Evolutionary conservation across 768 basidiomycete species (phyloP), one percentile per base, ranked within the genome.

Genomic region (Piloderma croceum): DNA sequence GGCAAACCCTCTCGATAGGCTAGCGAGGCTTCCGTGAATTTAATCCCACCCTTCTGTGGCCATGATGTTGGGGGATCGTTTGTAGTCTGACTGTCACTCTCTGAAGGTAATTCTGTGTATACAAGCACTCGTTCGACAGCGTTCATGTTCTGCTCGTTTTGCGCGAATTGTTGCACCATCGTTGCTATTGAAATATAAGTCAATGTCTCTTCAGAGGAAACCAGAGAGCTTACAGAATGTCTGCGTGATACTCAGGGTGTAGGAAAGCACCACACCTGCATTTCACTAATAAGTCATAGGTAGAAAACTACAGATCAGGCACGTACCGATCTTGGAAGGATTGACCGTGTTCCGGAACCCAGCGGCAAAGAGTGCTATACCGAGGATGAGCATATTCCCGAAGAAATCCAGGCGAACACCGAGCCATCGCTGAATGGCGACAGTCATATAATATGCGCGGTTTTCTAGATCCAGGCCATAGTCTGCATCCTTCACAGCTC

Each of bases 81-180:
- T 2, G 68, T 56, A 12, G 61, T 69, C 3, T 56, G 57, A 2
- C 59, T 40, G 3, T 42, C 59, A 6, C 75, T 79, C 54, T 87
- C 85, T 1, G 69, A 45, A 1, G 68, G 67, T 3, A 91, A 68
- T 31, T 81, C 69, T 7, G 73, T 69, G 58, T 86, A 89, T 36
- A 81, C 73, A n/a, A 80, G 60, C 3, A 86, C 66, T 15, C 84
- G 72, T 51, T 86, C 83, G 6, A 81, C 81, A 0, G 79, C 74
- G 49, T 84, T 83, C 74, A 84, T 83, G 51, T 79, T 79, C 55
- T 81, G 77, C 52, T 81, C 80, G 45, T 73, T 79, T 45, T 69
- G 64, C 4, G 80, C 77, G 48, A 76, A 81, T 22, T 68, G 63
- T 1, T 71, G 64, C 12, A 81, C 67, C 57, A 80, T 68, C 45